phyloP scores from a whole-genome alignment of 1,284 basidiomycete genomes.

The Peniophora sp. region DNA sequence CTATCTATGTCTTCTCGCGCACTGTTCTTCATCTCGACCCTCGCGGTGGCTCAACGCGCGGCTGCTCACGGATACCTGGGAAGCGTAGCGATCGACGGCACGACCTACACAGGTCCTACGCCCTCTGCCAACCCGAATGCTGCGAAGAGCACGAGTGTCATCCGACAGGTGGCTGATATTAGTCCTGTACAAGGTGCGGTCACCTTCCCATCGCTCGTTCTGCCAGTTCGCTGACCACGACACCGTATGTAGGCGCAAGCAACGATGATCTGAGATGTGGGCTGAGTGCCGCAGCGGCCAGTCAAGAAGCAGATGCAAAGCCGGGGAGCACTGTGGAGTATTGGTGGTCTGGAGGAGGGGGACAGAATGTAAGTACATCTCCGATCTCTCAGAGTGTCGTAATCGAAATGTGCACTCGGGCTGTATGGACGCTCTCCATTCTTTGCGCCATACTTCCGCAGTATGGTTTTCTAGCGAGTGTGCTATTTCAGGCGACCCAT shows the following conservation, averaged over 20 bases:
- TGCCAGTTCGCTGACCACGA: too few relatives aligned
- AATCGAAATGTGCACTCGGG: too few relatives aligned
- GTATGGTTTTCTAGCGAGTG: too few relatives aligned
- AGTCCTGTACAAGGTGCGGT: neutral
- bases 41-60: constrained; percentile 1
- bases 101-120: constrained; percentile 11
- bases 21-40: constrained; percentile 9
- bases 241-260: neutral
- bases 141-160: neutral
- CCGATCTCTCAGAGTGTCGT: too few relatives aligned
- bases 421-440: too few relatives aligned
- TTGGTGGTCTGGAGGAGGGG: neutral
- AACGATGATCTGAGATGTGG: neutral
- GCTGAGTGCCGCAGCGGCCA: neutral
- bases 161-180: neutral
- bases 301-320: neutral
- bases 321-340: neutral
- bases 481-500: too few relatives aligned
- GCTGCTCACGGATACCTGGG: constrained; percentile 14
- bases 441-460: too few relatives aligned
- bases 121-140: constrained; percentile 2
- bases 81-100: constrained; percentile 13
- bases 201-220: too few relatives aligned
- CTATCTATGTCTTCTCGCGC: neutral
- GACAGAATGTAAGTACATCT: neutral